These are phyloP conservation scores for Vicia sativa DNA, from an alignment of 306 rosid genomes.

Conservation along the genomic window DNA sequence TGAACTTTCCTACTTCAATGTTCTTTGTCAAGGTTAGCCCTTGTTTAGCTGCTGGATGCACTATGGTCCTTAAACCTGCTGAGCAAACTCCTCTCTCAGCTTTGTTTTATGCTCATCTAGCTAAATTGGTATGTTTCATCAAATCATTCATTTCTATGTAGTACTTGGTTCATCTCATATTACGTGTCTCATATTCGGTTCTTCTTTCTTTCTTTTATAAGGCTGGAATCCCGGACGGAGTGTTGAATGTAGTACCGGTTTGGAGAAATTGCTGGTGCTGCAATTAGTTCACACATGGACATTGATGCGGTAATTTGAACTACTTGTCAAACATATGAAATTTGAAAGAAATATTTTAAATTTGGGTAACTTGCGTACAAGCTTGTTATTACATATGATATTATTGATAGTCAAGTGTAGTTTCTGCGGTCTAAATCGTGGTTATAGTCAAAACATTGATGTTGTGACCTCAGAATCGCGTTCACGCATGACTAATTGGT, in stretches of 20 bases:
- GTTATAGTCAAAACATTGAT: background rate
- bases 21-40: constrained; percentile 62
- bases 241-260: constrained; percentile 73
- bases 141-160: background rate
- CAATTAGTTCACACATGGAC: constrained; percentile 75
- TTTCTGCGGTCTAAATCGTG: background rate
- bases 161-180: background rate
- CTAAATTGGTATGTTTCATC: constrained; percentile 56
- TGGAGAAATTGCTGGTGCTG: constrained; percentile 80
- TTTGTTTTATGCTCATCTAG: constrained; percentile 72
- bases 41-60: constrained; percentile 81
- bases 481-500: background rate
- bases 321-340: background rate
- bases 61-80: constrained; percentile 83
- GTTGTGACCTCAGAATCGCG: background rate
- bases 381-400: background rate
- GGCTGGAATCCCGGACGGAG: constrained; percentile 94
- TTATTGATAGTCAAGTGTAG: background rate
- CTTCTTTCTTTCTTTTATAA: constrained; percentile 14
- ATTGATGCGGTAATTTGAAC: constrained; percentile 47
- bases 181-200: background rate
- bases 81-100: constrained; percentile 89
- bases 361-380: background rate
- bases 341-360: background rate
- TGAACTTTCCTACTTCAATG: constrained; percentile 67